phyloP scores from a whole-genome alignment of 2,329 filamentous ascomycete genomes.

The Apiospora phragmitis region DNA sequence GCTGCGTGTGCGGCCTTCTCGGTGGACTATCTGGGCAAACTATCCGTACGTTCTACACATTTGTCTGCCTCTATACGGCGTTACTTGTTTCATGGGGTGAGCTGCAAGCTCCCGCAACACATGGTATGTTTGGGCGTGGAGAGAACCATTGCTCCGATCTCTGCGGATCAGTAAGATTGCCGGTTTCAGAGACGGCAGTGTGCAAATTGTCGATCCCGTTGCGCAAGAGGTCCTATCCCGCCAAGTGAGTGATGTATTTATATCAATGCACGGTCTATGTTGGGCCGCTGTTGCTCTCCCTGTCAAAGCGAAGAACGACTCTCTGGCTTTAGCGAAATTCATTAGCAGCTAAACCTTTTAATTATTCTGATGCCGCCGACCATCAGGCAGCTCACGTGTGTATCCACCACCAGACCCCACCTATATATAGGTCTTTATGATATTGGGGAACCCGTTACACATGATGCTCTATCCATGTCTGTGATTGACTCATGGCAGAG shows the following conservation, averaged over 20 bases:
- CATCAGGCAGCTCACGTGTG: not conserved
- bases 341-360: not conserved
- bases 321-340: not conserved
- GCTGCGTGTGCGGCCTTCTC: not conserved
- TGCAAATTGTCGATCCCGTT: not conserved
- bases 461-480: not conserved
- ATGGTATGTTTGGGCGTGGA: not conserved
- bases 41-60: too few species aligned
- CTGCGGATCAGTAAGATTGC: not conserved
- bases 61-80: not conserved
- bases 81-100: not conserved
- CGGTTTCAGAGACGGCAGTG: not conserved
- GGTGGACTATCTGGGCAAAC: too few species aligned
- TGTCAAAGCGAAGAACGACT: not conserved
- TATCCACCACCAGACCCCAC: not conserved
- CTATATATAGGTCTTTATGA: not conserved
- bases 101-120: not conserved
- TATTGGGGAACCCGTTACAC: not conserved
- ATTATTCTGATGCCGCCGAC: not conserved
- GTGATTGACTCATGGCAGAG: not conserved
- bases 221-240: not conserved
- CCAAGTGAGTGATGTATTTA: not conserved
- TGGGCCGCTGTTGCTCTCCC: too few species aligned
- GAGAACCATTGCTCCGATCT: not conserved
- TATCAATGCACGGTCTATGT: too few species aligned